phyloP scores from a whole-genome alignment of 768 basidiomycete species.

The Amanita exitialis region DNA sequence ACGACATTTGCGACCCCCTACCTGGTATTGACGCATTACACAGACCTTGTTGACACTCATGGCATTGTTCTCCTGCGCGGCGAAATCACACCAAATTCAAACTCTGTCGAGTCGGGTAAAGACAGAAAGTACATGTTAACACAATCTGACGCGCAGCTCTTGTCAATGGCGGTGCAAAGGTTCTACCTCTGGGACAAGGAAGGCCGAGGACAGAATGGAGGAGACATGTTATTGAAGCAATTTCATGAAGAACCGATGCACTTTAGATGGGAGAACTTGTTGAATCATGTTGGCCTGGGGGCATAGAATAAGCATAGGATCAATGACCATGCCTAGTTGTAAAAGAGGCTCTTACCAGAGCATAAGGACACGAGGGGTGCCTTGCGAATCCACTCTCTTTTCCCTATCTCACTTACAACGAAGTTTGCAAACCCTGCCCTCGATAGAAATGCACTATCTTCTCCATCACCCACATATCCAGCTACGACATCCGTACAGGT shows the following conservation, averaged over 20 bases:
- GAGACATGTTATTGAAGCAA: conserved; percentile 42
- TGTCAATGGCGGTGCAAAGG: conserved; percentile 72
- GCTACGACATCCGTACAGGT: conserved; percentile 35
- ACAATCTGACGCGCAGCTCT: conserved; percentile 77
- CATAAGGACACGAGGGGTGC: conserved; percentile 28
- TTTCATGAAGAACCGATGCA: conserved; percentile 75
- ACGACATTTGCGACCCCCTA: conserved; percentile 84
- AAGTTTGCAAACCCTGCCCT: conserved; percentile 54
- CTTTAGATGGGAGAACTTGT: conserved; percentile 76
- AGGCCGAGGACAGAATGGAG: conserved; percentile 22
- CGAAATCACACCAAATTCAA: conserved; percentile 71
- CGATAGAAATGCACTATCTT: conserved; percentile 37
- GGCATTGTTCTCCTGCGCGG: conserved; percentile 81
- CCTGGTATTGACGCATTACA: conserved; percentile 84
- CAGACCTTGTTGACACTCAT: conserved; percentile 76
- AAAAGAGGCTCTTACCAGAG: not conserved
- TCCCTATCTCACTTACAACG: conserved; percentile 44
- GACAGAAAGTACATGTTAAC: conserved; percentile 48
- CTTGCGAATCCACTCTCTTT: conserved; percentile 49
- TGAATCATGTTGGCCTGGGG: conserved; percentile 36
- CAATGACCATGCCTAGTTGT: not conserved
- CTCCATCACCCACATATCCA: conserved; percentile 63
- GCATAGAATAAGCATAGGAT: not conserved
- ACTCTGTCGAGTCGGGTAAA: conserved; percentile 18
- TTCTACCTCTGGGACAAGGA: conserved; percentile 66